Evolutionary conservation across 257 asterid species (phyloP), one percentile per base, ranked within the genome.

Genomic region (Primulina tabacum): DNA sequence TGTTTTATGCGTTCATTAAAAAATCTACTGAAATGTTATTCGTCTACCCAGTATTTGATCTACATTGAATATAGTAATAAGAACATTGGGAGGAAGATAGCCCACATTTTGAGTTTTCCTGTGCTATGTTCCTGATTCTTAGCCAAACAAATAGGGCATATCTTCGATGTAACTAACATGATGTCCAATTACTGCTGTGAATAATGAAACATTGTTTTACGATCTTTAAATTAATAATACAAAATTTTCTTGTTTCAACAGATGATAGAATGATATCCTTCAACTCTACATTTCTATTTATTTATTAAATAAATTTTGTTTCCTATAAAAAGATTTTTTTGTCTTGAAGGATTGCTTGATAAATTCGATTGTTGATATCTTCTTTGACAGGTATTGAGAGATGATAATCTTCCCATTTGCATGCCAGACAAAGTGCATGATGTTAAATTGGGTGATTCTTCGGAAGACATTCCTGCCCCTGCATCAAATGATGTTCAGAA

Each of bases 391-490:
- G 90, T 88, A 50, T 79, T 91, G 65, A 78, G 91, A 62, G 97
- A 86, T 74, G 90, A 88, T 77, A 78, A 88, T 24, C 82, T 84
- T 75, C 95, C 95, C 11, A 75, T 84, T 78, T 85, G 93, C 85
- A 84, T 78, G 79, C 83, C 95, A 24, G 96, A 92, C 79, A 84
- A 82, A 69, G 99, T 95, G 72, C 97, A 89, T 56, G 99, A 95
- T 79, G 98, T 95, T 64, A 88, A 86, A 77, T 82, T 95, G 81
- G 82, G 90, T 2, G 99, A 95, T 72, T 69, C 90, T 57, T 74
- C 76, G 0, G 99, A 87, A 79, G 96, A 88, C 17, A 66, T 80
- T 64, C 60, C 89, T 32, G 84, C 77, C 53, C 77, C 84, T 60
- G 70, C 76, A 53, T 73, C 92, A n/a, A 76, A 71, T 76, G 92